Evolutionary conservation across 805 yeast genomes (phyloP).

Genomic region (Kazachstania martiniae): DNA sequence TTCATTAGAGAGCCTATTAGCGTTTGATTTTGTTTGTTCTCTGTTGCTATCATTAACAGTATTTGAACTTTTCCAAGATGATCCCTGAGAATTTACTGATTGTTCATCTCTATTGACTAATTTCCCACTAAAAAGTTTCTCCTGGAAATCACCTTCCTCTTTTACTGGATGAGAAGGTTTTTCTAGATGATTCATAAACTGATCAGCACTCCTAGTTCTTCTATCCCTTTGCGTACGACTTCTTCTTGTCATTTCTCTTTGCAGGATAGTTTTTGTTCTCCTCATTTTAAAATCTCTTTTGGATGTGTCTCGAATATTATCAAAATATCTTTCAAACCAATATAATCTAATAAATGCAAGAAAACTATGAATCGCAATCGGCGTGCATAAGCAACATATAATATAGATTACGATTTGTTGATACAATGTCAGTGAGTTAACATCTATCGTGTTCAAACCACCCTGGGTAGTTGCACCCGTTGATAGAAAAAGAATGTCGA

Average conservation of each 20-base stretch:
- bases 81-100: slow-evolving; percentile 2
- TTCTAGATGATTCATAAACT: slow-evolving; percentile 4
- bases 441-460: slow-evolving; percentile 73
- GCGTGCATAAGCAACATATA: slow-evolving; percentile 60
- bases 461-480: slow-evolving; percentile 82
- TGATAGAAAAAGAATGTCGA: slow-evolving; percentile 70
- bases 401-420: slow-evolving; percentile 73
- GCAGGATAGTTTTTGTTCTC: slow-evolving; percentile 38
- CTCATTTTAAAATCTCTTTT: slow-evolving; percentile 73
- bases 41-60: background rate
- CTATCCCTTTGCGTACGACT: slow-evolving; percentile 5
- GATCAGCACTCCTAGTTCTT: slow-evolving; percentile 2
- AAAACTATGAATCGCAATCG: slow-evolving; percentile 76
- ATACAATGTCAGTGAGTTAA: slow-evolving; percentile 52
- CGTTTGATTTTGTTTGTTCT: background rate
- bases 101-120: slow-evolving; percentile 25
- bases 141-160: slow-evolving; percentile 27
- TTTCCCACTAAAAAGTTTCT: slow-evolving; percentile 27
- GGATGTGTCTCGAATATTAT: slow-evolving; percentile 69
- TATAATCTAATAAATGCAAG: slow-evolving; percentile 69
- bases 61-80: background rate
- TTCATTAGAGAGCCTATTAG: slow-evolving; percentile 16
- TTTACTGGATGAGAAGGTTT: too few relatives aligned
- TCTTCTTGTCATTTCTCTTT: slow-evolving; percentile 23
- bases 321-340: slow-evolving; percentile 84